Conservation (phyloP, 768 basidiomycete species). For the Lentinula boryana region DNA sequence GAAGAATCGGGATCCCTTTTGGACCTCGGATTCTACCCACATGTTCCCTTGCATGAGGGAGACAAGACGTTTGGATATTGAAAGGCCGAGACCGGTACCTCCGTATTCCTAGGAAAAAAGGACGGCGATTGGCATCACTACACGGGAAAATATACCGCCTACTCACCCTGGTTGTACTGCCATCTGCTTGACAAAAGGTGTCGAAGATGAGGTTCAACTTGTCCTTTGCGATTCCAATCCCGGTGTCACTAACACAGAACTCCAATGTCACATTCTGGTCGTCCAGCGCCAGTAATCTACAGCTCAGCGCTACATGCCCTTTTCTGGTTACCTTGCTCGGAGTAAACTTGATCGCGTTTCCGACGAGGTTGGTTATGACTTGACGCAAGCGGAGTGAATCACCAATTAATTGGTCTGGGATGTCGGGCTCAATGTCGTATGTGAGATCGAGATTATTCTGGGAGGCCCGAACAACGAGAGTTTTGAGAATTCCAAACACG, state of each 20-base stretch:
- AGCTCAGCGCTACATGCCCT: constrained; percentile 89
- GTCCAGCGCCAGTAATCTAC: constrained; percentile 70
- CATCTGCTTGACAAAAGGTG: constrained; percentile 98
- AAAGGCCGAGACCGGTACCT: constrained; percentile 92
- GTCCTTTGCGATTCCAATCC: constrained; percentile 98
- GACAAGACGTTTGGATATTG: constrained; percentile 96
- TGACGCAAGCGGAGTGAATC: constrained; percentile 93
- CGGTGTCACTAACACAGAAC: constrained; percentile 97
- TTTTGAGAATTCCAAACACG: constrained; percentile 96
- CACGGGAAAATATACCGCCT: constrained; percentile 9
- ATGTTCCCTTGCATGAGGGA: constrained; percentile 97
- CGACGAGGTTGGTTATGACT: constrained; percentile 92
- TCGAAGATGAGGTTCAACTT: constrained; percentile 98
- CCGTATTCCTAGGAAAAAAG: constrained; percentile 73
- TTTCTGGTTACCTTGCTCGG: constrained; percentile 71
- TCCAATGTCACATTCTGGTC: constrained; percentile 85
- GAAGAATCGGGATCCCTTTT: constrained; percentile 92
- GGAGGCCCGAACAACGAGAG: constrained; percentile 93
- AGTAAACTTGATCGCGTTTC: constrained; percentile 97
- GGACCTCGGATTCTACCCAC: constrained; percentile 96
- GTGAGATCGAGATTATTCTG: constrained; percentile 96
- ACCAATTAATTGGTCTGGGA: constrained; percentile 95
- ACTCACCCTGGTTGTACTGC: constrained; percentile 87
- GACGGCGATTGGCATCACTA: constrained; percentile 8
- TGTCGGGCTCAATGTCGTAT: constrained; percentile 92